phyloP scores from a whole-genome alignment of 805 yeast genomes.

The Wickerhamomyces canadensis region DNA sequence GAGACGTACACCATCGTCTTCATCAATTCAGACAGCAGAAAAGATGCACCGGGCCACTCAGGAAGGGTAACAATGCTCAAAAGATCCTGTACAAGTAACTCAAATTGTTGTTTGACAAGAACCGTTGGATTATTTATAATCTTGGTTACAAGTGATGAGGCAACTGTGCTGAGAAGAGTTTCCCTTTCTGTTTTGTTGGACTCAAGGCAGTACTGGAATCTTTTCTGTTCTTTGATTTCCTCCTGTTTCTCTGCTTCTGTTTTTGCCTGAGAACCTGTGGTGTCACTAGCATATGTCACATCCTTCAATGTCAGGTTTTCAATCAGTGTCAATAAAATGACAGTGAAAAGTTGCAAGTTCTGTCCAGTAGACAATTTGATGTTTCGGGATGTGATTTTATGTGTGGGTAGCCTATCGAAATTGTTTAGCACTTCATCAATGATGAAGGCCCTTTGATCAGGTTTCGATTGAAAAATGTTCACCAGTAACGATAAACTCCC shows the following conservation, averaged over 20 bases:
- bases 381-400: slow-evolving; percentile 39
- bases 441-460: slow-evolving; percentile 54
- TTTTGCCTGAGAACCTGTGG: slow-evolving; percentile 5
- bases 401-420: slow-evolving; percentile 43
- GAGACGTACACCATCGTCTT: slow-evolving; percentile 35
- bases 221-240: slow-evolving; percentile 9
- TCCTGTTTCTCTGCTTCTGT: slow-evolving; percentile 11
- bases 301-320: slow-evolving; percentile 30
- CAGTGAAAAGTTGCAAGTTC: slow-evolving; percentile 43
- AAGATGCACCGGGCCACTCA: slow-evolving; percentile 58
- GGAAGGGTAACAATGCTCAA: slow-evolving; percentile 43
- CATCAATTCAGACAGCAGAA: slow-evolving; percentile 40
- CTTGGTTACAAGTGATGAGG: slow-evolving; percentile 14
- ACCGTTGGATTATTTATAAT: slow-evolving; percentile 29
- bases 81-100: slow-evolving; percentile 53
- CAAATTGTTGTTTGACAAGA: slow-evolving; percentile 36
- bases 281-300: slow-evolving; percentile 11
- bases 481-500: slow-evolving; percentile 15
- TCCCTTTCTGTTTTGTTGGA: slow-evolving; percentile 6
- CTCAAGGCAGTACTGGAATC: slow-evolving; percentile 1
- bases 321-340: slow-evolving; percentile 38
- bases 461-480: slow-evolving; percentile 22
- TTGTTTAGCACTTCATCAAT: slow-evolving; percentile 53
- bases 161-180: slow-evolving; percentile 7
- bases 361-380: slow-evolving; percentile 38